Base-by-base conservation (phyloP, 2,329 filamentous ascomycete species). In the Passalora sequoiae region DNA sequence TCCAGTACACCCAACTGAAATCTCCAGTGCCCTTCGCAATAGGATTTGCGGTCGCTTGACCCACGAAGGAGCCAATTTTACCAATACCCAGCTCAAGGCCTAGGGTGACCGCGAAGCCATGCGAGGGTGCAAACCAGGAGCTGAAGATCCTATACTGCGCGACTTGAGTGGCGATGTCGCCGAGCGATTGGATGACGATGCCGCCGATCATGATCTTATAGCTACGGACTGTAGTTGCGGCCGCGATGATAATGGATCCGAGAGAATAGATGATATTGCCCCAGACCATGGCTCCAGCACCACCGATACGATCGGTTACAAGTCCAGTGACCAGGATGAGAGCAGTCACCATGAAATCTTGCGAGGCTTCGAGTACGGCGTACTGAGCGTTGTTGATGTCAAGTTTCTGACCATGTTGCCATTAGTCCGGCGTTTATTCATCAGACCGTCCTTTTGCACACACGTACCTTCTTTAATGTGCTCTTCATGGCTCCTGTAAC, bases 131-230 rank as follows among this genome's bases (percentile, higher is more conserved):
- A 48, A 82, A 82, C 78, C 78, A 82, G 6, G 19, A 78, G 0
- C 76, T 79, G 53, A 82, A 82, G 48, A 82, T 73, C 47, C 81
- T 80, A 58, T 81, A 82, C 56, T 81, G 77, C 0, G 79, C 79
- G 21, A 81, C 70, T 51, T 82, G 78, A 0, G 79, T 82, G 0
- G 78, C 75, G 15, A 81, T 78, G 47, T 81, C 78, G n/a, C 78
- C 78, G 0, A 82, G 60, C 0, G 77, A 71, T 20, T 75, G 68
- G 9, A 82, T 61, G 1, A 82, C 65, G 25, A 71, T 63, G 1
- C 77, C 78, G 12, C 68, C 70, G 27, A 82, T 72, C 77, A 82
- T 81, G 57, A 81, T 76, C 13, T 71, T 70, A 60, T 75, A 82
- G 22, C 68, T 75, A 4, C 77, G 74, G 2, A 74, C 66, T 1